phyloP scores from a whole-genome alignment of 331 rosid species.

The Malus hybrid region DNA sequence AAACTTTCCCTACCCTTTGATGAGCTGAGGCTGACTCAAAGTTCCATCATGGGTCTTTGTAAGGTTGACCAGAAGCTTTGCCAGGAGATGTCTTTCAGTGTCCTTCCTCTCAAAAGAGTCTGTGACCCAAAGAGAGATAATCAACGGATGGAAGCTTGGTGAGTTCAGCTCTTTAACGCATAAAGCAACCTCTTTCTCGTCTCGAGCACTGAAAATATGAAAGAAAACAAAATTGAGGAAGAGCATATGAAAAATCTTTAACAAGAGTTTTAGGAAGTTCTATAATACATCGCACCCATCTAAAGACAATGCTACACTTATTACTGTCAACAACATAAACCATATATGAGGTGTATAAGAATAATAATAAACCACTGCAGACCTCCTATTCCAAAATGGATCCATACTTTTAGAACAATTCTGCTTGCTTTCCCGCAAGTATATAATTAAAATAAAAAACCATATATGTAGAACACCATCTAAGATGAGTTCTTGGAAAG shows the following conservation, averaged over 20 bases:
- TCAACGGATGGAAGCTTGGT: conserved; percentile 75
- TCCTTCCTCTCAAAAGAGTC: conserved; percentile 86
- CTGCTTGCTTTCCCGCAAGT: not conserved
- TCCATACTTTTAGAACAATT: not conserved
- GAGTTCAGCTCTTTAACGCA: conserved; percentile 72
- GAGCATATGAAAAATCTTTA: not conserved
- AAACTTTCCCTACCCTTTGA: conserved; percentile 59
- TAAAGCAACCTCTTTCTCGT: conserved; percentile 59
- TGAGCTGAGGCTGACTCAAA: conserved; percentile 46
- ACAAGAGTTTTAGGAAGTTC: not conserved
- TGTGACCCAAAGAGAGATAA: conserved; percentile 70
- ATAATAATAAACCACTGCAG: not conserved
- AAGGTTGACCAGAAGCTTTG: conserved; percentile 62
- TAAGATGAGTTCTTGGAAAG: not conserved
- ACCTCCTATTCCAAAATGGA: conserved; percentile 18
- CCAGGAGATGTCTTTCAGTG: conserved; percentile 58
- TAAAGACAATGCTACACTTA: not conserved
- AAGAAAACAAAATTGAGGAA: conserved; percentile 3
- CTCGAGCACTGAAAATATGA: conserved; percentile 65
- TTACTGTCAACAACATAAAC: conserved; percentile 8
- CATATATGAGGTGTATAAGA: not conserved
- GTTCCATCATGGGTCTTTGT: conserved; percentile 43
- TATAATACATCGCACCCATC: not conserved
- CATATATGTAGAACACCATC: not conserved
- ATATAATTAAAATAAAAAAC: conserved; percentile 6